phyloP scores from a whole-genome alignment of 1,139 yeast genomes.

The Geotrichum klebahnii region DNA sequence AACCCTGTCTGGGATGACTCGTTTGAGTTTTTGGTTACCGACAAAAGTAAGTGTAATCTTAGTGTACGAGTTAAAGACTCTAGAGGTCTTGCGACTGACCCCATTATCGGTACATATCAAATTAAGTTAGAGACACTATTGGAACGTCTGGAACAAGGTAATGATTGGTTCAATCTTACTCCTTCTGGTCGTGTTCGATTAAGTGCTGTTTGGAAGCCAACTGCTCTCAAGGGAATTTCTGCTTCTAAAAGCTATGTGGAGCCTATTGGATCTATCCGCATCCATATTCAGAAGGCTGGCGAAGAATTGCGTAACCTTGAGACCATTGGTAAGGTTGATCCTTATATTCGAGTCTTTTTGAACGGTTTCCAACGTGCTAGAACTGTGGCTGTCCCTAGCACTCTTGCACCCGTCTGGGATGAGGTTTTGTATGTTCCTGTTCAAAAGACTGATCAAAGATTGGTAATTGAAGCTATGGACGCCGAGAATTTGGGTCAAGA shows the following conservation, averaged over 20 bases:
- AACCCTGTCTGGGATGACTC: constrained; percentile 64
- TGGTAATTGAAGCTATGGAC: constrained; percentile 89
- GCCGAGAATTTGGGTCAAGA: constrained; percentile 72
- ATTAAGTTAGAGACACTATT: constrained; percentile 61
- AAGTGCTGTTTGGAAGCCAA: constrained; percentile 80
- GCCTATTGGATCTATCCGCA: constrained; percentile 87
- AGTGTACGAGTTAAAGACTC: constrained; percentile 63
- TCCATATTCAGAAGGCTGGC: constrained; percentile 67
- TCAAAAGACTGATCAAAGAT: constrained; percentile 74
- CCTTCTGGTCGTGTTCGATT: constrained; percentile 68
- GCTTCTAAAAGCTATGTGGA: constrained; percentile 80
- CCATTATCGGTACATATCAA: constrained; percentile 48
- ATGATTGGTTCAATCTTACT: constrained; percentile 65
- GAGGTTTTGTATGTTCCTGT: constrained; percentile 78
- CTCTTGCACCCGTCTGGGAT: constrained; percentile 79
- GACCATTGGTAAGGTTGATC: constrained; percentile 85
- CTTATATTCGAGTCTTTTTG: constrained; percentile 77
- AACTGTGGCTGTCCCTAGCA: constrained; percentile 65
- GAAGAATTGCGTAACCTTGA: constrained; percentile 66
- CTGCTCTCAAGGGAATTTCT: constrained; percentile 54
- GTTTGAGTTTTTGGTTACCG: constrained; percentile 68
- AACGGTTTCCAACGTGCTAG: constrained; percentile 75
- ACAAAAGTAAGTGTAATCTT: constrained; percentile 65
- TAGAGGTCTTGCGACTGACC: constrained; percentile 58
- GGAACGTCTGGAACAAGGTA: constrained; percentile 73